phyloP scores from a whole-genome alignment of 257 asterid genomes.

The Misopates orontium region DNA sequence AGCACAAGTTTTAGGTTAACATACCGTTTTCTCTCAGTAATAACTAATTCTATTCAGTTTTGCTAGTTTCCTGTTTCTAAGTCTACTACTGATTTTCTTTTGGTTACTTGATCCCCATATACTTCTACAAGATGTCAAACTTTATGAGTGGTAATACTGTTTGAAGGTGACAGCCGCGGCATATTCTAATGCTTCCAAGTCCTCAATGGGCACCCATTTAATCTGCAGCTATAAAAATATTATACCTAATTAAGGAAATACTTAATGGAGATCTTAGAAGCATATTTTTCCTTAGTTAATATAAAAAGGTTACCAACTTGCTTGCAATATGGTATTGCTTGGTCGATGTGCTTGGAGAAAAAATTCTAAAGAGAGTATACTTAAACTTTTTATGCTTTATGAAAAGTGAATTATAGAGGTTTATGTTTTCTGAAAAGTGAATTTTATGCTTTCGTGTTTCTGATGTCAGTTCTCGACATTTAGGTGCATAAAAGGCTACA shows the following conservation, averaged over 20 bases:
- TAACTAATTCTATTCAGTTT: not conserved
- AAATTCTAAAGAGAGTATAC: not conserved
- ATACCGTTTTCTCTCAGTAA: not conserved
- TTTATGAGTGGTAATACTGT: not conserved
- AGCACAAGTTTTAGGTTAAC: not conserved
- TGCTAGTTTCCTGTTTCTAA: not conserved
- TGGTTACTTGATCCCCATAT: not conserved
- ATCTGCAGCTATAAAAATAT: not conserved
- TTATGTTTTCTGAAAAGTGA: not conserved
- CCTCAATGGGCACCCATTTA: not conserved
- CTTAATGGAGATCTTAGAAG: not conserved
- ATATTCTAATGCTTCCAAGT: not conserved
- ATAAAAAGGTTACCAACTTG: not conserved
- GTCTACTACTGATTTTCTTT: not conserved
- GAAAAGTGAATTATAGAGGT: not conserved
- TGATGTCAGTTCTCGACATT: slow-evolving; percentile 19
- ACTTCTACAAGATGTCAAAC: not conserved
- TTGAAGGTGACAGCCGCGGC: not conserved
- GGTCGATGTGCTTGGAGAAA: not conserved
- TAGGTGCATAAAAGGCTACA: slow-evolving; percentile 86
- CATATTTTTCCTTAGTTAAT: not conserved
- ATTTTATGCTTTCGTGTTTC: slow-evolving; percentile 19
- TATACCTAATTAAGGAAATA: not conserved
- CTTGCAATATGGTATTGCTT: not conserved
- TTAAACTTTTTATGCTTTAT: not conserved